phyloP scores from a whole-genome alignment of 2,329 filamentous ascomycete genomes.

The Penicillium rolfsii region DNA sequence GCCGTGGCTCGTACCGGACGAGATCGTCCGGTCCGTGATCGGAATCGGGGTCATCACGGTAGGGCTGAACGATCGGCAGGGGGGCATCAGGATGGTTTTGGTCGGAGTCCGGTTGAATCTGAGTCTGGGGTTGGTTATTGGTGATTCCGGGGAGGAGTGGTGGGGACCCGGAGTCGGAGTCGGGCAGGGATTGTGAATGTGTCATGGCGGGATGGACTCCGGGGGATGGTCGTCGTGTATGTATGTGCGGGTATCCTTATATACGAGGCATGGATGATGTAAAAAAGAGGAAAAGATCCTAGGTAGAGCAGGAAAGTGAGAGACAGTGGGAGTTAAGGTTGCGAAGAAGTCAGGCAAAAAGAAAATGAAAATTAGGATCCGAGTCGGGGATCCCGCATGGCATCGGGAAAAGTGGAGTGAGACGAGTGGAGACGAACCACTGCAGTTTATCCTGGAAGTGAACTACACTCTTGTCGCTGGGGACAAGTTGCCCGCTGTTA shows the following conservation, averaged over 20 bases:
- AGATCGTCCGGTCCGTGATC: conserved; percentile 10
- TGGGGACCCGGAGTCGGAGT: background rate
- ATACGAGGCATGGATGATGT: background rate
- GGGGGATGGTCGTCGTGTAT: background rate
- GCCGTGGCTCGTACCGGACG: conserved; percentile 24
- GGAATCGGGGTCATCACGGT: conserved; percentile 20
- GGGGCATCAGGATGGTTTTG: background rate
- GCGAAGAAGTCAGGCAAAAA: background rate
- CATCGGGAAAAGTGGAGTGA: background rate
- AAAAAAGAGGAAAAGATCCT: too few species aligned
- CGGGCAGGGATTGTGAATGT: background rate
- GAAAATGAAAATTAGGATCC: background rate
- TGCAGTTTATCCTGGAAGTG: too few species aligned
- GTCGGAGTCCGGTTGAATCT: background rate
- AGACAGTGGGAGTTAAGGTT: background rate
- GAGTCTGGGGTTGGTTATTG: background rate
- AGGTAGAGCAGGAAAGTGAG: background rate
- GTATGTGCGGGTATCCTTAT: background rate
- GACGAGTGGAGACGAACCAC: background rate
- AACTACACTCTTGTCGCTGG: background rate
- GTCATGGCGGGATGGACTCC: too few species aligned
- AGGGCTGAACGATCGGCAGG: conserved; percentile 7
- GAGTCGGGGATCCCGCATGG: background rate
- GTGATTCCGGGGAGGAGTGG: background rate
- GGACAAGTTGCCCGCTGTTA: background rate